Evolutionary conservation across 1,284 basidiomycete genomes (phyloP), one percentile per base, ranked within the genome.

Genomic region (Cystobasidium pallidum): DNA sequence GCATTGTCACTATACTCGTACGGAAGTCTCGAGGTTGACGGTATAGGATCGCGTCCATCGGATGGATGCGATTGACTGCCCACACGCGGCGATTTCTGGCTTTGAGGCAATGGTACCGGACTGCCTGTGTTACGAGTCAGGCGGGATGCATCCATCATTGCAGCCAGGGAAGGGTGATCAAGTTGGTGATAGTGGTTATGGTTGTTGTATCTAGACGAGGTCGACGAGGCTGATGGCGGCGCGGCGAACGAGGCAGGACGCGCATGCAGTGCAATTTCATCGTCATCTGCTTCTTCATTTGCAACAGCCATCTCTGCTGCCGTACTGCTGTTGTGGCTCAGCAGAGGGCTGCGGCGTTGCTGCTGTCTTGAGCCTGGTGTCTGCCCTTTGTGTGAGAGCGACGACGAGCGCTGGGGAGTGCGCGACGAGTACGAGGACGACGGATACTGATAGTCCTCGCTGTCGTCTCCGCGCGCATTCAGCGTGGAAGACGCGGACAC

Each of bases 371-470:
- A 28, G 19, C 55, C 30, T 36, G 55, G 30, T 15, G 43, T 19
- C 36, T 62, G 62, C 62, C 62, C 62, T 64, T 64, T 64, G 62
- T 64, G 34, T 10, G 45, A 49, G 62, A 64, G 62, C 47, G 62
- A 64, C 28, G 62, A 64, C 43, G 62, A 64, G 15, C 62, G 62
- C 62, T 64, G 62, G 13, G 62, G 62, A 28, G 26, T 28, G 43
- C 62, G 28, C 26, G 45, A 41, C 30, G 55, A n/a, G n/a, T n/a
- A 45, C 43, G 43, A 45, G 19, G 43, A 45, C 43, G 43, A 45
- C 15, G 43, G 43, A 45, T 45, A 45, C 7, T 3, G 43, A 19
- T 45, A 8, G 55, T 34, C 55, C 19, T 57, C 55, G 32, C 30
- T 13, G 19, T 28, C 7, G 11, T 54, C 52, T 10, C 52, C 24